Evolutionary conservation across 208 protist genomes (phyloP).

Genomic region (Acanthamoeba triangularis): DNA sequence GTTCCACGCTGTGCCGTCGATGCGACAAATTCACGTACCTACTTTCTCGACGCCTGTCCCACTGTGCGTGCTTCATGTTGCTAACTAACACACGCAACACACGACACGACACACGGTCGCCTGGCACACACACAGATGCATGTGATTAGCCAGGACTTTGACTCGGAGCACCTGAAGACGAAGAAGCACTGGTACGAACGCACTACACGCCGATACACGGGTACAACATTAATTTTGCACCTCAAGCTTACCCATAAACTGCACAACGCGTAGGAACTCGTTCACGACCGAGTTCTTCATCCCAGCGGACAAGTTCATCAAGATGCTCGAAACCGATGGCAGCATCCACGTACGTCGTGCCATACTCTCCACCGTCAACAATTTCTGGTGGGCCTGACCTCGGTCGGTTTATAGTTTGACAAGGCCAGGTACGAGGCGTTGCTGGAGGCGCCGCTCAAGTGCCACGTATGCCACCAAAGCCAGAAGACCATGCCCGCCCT

Average conservation of each 20-base stretch:
- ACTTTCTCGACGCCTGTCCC: not conserved
- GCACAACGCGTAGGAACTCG: not conserved
- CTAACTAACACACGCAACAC: not conserved
- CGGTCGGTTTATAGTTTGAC: not conserved
- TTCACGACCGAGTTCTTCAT: constrained; percentile 71
- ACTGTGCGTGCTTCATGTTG: not conserved
- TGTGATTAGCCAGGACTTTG: constrained; percentile 73
- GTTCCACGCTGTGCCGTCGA: constrained; percentile 47
- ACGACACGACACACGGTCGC: not conserved
- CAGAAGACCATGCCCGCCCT: constrained; percentile 13
- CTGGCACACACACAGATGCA: constrained; percentile 39
- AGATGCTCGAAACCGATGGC: constrained; percentile 5
- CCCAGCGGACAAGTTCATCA: constrained; percentile 14
- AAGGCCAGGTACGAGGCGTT: not conserved
- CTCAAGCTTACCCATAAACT: not conserved
- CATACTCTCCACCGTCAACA: too few species aligned
- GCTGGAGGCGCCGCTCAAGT: not conserved
- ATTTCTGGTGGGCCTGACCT: not conserved
- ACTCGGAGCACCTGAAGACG: constrained; percentile 20
- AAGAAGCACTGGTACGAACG: constrained; percentile 67
- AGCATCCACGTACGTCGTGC: not conserved
- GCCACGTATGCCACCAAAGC: not conserved
- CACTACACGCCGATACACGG: not conserved
- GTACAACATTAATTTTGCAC: not conserved
- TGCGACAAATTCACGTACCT: constrained; percentile 49